Evolutionary conservation across 371 early-diverging fungal genomes (phyloP), one percentile per base, ranked within the genome.

Genomic region (Mucor irregularis): DNA sequence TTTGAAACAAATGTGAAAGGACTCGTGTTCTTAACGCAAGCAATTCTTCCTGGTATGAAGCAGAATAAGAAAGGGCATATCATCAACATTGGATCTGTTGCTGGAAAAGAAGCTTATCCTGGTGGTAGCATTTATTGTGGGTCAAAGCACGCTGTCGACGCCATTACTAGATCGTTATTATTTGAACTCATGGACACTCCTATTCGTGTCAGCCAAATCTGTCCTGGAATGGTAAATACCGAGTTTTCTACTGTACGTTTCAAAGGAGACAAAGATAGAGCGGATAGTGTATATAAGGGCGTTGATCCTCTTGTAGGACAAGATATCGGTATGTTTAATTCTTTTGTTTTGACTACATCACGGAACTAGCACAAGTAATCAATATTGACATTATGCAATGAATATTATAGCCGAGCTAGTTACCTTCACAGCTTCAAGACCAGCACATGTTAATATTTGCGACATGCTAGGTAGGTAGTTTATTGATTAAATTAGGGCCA

Each of bases 1-100:
- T 70, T 97, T 34, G 91, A 94, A 58, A 95, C 95, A 33, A 97
- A 97, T 66, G 89, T 96, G 57, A 94, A 94, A 65, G 95, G 92
- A 0, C 69, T 90, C 0, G 69, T 90, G 5, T 86, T 82, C 49
- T 76, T 89, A 6, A 90, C 92, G 5, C 91, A 92, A 49, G 91
- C 92, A 0, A 74, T 93, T 8, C 52, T 96, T n/a, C 89, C 87
- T 0, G 76, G 83, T 2, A 94, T 97, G 94, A 89, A 87, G 56
- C 64, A 69, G 25, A 70, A 87, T 0, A 60, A 80, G 43, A 56
- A 52, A n/a, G 96, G 96, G 0, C 88, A 91, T 62, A 86, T 96
- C 50, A 90, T 97, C 62, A 95, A 94, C 68, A 76, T 97, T 62
- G 85, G 90, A 2, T 91, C 91, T 2, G 91, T 95, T 22, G 85